phyloP scores from a whole-genome alignment of 2,329 filamentous ascomycete genomes.

The Malbranchea zuffiana region DNA sequence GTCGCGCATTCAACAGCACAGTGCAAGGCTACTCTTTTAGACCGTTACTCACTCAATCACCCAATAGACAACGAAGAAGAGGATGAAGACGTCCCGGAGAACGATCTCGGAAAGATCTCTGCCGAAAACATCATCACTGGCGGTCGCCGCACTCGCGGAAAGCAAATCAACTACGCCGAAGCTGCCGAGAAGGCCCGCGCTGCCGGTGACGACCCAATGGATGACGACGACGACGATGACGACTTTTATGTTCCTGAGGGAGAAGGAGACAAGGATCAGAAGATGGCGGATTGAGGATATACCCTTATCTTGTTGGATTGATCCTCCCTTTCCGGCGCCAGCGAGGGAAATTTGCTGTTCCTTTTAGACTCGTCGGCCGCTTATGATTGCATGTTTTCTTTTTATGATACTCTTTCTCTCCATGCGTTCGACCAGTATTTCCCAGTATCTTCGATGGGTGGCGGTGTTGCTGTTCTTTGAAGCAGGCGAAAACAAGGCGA shows the following conservation, averaged over 20 bases:
- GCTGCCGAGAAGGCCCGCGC: constrained; percentile 75
- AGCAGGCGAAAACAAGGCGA: no score
- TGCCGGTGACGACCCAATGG: constrained; percentile 55
- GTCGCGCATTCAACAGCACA: constrained; percentile 11
- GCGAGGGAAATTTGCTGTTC: no score
- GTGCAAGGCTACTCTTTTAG: constrained; percentile 11
- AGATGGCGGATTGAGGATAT: no score
- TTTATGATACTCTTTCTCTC: no score
- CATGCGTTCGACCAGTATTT: no score
- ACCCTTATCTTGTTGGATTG: no score
- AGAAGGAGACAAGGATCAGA: constrained; percentile 19
- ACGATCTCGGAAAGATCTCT: constrained; percentile 86
- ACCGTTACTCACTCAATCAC: constrained; percentile 18
- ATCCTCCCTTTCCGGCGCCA: no score
- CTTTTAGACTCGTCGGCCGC: no score
- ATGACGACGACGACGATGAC: constrained; percentile 46
- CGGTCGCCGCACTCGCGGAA: constrained; percentile 78
- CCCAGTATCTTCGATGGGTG: no score
- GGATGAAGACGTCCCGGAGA: constrained; percentile 45
- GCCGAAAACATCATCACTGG: constrained; percentile 70
- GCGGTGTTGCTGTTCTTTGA: no score
- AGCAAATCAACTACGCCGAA: constrained; percentile 86
- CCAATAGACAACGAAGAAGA: constrained; percentile 51
- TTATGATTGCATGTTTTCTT: no score
- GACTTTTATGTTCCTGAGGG: constrained; percentile 30